Percentiles rank a stretch among this genome's conserved stretches.
These are phyloP conservation scores for Fagus crenata DNA, from an alignment of 306 rosid genomes.

Conservation along the genomic window DNA sequence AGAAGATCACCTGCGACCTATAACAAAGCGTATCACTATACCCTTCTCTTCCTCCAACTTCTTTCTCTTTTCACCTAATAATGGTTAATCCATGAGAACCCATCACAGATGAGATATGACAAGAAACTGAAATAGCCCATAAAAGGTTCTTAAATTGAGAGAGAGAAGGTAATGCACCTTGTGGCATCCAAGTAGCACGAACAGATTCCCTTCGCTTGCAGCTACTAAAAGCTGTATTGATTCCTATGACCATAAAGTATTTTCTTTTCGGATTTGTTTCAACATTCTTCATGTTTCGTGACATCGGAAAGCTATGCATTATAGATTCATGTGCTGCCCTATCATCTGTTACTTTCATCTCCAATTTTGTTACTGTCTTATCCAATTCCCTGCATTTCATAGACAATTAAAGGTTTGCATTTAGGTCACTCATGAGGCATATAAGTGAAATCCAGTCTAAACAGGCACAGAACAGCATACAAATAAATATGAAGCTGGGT, in stretches of 20 bases:
- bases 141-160: neutral
- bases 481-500: slow-evolving; percentile 41
- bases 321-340: slow-evolving; percentile 35
- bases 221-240: slow-evolving; percentile 88
- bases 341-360: slow-evolving; percentile 50
- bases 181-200: slow-evolving; percentile 95
- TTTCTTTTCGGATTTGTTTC: slow-evolving; percentile 56
- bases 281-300: slow-evolving; percentile 40
- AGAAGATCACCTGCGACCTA: slow-evolving; percentile 78
- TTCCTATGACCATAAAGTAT: slow-evolving; percentile 79
- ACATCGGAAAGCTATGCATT: slow-evolving; percentile 38
- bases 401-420: slow-evolving; percentile 27
- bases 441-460: slow-evolving; percentile 26
- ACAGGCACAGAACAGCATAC: slow-evolving; percentile 45
- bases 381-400: slow-evolving; percentile 53
- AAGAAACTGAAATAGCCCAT: slow-evolving; percentile 14
- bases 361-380: slow-evolving; percentile 53
- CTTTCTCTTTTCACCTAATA: slow-evolving; percentile 62
- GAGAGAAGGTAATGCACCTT: slow-evolving; percentile 48
- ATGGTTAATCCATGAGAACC: slow-evolving; percentile 23
- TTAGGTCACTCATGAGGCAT: slow-evolving; percentile 13
- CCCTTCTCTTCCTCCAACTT: slow-evolving; percentile 89
- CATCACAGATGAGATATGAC: slow-evolving; percentile 29
- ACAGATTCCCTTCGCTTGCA: slow-evolving; percentile 78
- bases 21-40: slow-evolving; percentile 79